Conservation (phyloP, 2,329 filamentous ascomycete species). For the Boeremia exigua region DNA sequence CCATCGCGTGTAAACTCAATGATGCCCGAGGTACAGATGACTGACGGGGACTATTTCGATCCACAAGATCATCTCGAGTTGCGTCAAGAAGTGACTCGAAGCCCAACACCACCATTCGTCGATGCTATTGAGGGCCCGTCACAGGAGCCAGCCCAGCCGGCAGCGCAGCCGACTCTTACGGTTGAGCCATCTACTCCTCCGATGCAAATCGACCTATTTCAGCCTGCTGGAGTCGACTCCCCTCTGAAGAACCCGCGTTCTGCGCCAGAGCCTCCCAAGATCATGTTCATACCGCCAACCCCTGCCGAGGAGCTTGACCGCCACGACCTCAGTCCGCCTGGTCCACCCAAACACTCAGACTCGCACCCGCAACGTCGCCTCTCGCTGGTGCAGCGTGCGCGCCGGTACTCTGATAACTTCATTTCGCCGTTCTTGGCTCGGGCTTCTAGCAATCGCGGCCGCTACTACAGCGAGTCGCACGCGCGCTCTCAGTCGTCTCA, state of each 20-base stretch:
- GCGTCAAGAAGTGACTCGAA: constrained; percentile 26
- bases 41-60: constrained; percentile 21
- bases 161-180: constrained; percentile 35
- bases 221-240: constrained; percentile 55
- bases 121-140: constrained; percentile 26
- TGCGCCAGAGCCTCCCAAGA: constrained; percentile 62
- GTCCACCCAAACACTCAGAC: constrained; percentile 38
- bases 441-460: constrained; percentile 34
- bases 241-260: constrained; percentile 65
- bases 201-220: constrained; percentile 34
- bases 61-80: constrained; percentile 25
- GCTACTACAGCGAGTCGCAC: constrained; percentile 30
- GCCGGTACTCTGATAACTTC: constrained; percentile 55
- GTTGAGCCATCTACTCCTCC: constrained; percentile 48
- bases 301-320: constrained; percentile 56
- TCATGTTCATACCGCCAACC: constrained; percentile 63
- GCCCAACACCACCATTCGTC: constrained; percentile 35
- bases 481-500: constrained; percentile 18
- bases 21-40: constrained; percentile 26
- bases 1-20: constrained; percentile 38
- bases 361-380: constrained; percentile 47
- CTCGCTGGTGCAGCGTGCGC: constrained; percentile 52
- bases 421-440: constrained; percentile 50
- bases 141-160: constrained; percentile 11
- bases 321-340: constrained; percentile 41